Percentiles rank a stretch among this genome's conserved stretches.
Evolutionary conservation across 805 yeast species (phyloP).

Genomic region (Wickerhamomyces silvicola): DNA sequence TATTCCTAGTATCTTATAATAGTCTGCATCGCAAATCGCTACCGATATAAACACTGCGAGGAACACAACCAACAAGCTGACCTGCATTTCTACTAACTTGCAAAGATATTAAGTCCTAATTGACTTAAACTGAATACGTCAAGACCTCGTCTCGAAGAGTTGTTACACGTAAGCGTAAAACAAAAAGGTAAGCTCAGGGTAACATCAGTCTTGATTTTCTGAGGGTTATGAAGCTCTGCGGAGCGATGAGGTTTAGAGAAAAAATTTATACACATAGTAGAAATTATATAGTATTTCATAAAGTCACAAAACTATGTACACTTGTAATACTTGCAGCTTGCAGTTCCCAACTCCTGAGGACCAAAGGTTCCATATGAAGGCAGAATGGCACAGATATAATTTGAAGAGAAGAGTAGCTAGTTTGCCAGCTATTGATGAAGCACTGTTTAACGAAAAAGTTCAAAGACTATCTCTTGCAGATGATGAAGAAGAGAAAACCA

Average conservation of each 20-base stretch:
- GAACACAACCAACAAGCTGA: too few relatives aligned
- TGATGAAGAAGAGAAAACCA: slow-evolving; percentile 15
- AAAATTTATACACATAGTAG: too few relatives aligned
- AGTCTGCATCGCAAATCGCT: slow-evolving; percentile 34
- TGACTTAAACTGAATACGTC: too few relatives aligned
- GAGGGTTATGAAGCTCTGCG: too few relatives aligned
- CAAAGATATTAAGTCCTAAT: too few relatives aligned
- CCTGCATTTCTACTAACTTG: too few relatives aligned
- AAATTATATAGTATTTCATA: too few relatives aligned
- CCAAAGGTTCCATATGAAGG: slow-evolving; percentile 90
- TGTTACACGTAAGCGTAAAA: too few relatives aligned
- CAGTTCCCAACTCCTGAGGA: slow-evolving; percentile 67
- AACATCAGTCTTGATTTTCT: too few relatives aligned
- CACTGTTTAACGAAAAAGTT: slow-evolving; percentile 65
- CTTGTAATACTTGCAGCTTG: slow-evolving; percentile 87
- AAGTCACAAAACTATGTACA: slow-evolving; percentile 25
- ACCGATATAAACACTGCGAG: background rate
- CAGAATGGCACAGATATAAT: slow-evolving; percentile 98
- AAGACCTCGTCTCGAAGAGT: too few relatives aligned
- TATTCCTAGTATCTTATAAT: slow-evolving; percentile 63
- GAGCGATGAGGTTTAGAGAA: too few relatives aligned
- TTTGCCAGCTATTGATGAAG: slow-evolving; percentile 67
- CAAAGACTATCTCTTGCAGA: slow-evolving; percentile 20
- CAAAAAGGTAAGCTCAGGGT: too few relatives aligned
- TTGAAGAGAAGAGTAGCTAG: slow-evolving; percentile 89